phyloP scores from a whole-genome alignment of 345 rosid genomes.

The Euphorbia lathyris region DNA sequence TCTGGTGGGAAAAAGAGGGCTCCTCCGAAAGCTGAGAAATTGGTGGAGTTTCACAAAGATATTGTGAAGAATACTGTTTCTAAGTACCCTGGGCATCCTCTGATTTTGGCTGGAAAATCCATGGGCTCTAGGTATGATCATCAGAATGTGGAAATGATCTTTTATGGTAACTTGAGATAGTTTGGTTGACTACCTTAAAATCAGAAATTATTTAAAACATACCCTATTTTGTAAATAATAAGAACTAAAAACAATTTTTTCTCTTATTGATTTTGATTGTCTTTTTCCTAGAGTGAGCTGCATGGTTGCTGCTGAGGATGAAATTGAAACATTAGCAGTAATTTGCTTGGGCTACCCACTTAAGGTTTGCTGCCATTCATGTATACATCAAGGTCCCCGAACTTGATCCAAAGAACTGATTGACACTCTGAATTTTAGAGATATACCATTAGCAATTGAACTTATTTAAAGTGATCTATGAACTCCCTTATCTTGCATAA shows the following conservation, averaged over 20 bases:
- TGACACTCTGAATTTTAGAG: too few relatives aligned
- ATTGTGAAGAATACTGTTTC: slow-evolving; percentile 49
- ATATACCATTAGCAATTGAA: too few relatives aligned
- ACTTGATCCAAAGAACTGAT: too few relatives aligned
- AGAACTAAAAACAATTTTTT: background rate
- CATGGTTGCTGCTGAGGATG: slow-evolving; percentile 64
- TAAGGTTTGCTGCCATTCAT: slow-evolving; percentile 47
- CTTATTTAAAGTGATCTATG: too few relatives aligned
- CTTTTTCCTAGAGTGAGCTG: slow-evolving; percentile 63
- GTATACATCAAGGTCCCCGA: background rate
- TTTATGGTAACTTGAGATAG: background rate
- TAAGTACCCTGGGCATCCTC: slow-evolving; percentile 63
- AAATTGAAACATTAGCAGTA: slow-evolving; percentile 47
- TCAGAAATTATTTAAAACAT: too few relatives aligned
- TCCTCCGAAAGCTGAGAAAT: slow-evolving; percentile 78
- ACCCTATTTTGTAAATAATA: too few relatives aligned
- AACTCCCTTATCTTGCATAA: too few relatives aligned
- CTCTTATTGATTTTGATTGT: background rate
- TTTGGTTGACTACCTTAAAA: too few relatives aligned
- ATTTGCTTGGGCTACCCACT: slow-evolving; percentile 90
- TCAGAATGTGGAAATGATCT: background rate
- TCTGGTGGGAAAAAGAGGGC: slow-evolving; percentile 56
- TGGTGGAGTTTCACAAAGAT: slow-evolving; percentile 69
- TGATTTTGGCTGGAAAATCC: slow-evolving; percentile 87
- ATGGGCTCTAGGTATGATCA: slow-evolving; percentile 87